Conservation (phyloP, 148 eudicot species). For the Dianthus caryophyllus region DNA sequence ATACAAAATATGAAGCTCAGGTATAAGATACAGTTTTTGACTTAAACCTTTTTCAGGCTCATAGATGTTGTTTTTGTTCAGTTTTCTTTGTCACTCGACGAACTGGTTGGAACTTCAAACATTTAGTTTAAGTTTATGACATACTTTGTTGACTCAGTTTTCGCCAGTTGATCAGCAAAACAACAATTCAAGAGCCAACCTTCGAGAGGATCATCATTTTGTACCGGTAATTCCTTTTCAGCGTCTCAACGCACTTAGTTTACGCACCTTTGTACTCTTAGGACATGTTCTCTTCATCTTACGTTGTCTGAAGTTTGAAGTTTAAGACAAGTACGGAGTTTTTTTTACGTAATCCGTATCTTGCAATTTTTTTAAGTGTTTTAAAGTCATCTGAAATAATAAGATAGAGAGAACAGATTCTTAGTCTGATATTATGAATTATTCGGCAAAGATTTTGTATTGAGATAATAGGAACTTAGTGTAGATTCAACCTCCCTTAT, state of each 20-base stretch:
- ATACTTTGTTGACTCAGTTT: slow-evolving; percentile 32
- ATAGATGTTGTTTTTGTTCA: neutral
- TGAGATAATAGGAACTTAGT: neutral
- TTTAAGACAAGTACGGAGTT: too few species aligned
- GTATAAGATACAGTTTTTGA: slow-evolving; percentile 12
- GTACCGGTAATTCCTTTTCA: slow-evolving; percentile 48
- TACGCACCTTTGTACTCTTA: too few species aligned
- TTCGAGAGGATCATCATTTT: slow-evolving; percentile 89
- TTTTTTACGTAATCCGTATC: too few species aligned
- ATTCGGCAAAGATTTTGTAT: neutral
- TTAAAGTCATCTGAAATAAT: too few species aligned
- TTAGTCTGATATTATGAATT: neutral
- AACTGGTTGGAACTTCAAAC: neutral
- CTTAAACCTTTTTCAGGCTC: neutral
- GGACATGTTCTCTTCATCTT: neutral
- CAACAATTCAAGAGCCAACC: slow-evolving; percentile 92
- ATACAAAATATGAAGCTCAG: slow-evolving; percentile 46
- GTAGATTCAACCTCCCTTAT: neutral
- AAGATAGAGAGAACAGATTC: too few species aligned
- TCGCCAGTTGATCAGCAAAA: slow-evolving; percentile 48
- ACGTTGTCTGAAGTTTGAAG: neutral
- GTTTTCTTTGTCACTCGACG: neutral
- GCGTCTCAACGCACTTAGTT: too few species aligned
- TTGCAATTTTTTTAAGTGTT: too few species aligned
- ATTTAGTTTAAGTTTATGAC: slow-evolving; percentile 3